Conservation (phyloP, 208 protist genomes). For the Trypanosoma cruzi region DNA sequence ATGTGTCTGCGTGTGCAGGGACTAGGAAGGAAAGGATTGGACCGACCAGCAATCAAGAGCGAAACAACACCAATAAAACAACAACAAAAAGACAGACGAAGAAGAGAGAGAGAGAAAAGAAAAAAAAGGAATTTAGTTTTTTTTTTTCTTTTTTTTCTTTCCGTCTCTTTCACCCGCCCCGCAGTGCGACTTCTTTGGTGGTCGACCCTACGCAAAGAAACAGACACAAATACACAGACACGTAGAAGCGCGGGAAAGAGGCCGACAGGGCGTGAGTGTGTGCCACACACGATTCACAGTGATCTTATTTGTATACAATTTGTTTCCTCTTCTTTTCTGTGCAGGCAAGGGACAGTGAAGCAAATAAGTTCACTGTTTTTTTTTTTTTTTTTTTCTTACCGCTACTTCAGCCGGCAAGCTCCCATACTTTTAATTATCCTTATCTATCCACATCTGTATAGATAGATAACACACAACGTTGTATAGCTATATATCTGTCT, state of each 20-base stretch:
- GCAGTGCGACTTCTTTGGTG: not conserved
- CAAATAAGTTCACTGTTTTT: not conserved
- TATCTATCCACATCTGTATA: conserved; percentile 20
- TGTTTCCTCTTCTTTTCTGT: not conserved
- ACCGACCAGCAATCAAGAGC: not conserved
- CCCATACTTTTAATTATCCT: not conserved
- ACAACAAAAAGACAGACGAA: not conserved
- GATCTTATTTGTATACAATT: not conserved
- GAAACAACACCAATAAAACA: not conserved
- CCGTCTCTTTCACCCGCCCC: too few species aligned
- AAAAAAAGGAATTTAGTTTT: not conserved
- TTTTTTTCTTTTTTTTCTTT: conserved; percentile 6
- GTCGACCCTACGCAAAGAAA: not conserved
- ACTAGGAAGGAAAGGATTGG: not conserved
- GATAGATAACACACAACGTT: not conserved
- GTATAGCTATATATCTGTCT: not conserved
- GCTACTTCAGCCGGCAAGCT: not conserved
- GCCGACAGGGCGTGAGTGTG: not conserved
- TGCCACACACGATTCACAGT: not conserved
- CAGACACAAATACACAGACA: not conserved
- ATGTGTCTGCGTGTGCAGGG: not conserved
- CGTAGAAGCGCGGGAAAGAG: not conserved
- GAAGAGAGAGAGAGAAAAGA: not conserved
- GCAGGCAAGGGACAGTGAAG: not conserved
- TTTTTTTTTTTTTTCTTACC: not conserved